These are phyloP conservation scores for Colletotrichum gigasporum DNA, from an alignment of 2,329 filamentous ascomycete genomes.

Conservation along the genomic window DNA sequence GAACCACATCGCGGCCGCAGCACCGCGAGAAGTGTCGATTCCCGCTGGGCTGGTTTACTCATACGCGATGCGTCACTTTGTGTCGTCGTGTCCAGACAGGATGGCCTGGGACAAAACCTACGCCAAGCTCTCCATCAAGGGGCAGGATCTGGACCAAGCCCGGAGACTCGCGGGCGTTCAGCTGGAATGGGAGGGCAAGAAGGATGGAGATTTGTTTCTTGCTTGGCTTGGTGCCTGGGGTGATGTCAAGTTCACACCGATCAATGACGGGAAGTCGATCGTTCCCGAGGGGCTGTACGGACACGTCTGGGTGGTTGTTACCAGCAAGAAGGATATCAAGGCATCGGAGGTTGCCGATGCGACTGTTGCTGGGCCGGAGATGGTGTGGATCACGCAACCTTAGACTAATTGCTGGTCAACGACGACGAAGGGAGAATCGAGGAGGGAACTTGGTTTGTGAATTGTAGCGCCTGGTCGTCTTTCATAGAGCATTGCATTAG, in stretches of 20 bases:
- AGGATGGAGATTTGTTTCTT: slow-evolving; percentile 39
- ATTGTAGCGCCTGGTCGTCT: too few species aligned
- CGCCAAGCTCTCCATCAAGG: slow-evolving; percentile 5
- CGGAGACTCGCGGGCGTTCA: not conserved
- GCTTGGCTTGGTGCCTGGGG: slow-evolving; percentile 51
- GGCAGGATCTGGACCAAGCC: not conserved
- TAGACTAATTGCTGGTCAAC: rapidly evolving
- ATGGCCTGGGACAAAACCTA: not conserved
- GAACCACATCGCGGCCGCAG: slow-evolving; percentile 41
- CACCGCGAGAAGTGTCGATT: slow-evolving; percentile 44
- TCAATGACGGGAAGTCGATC: slow-evolving; percentile 35
- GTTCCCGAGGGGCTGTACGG: slow-evolving; percentile 45
- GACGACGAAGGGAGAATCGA: too few species aligned
- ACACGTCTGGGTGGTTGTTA: slow-evolving; percentile 46
- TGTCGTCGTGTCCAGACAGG: slow-evolving; percentile 36
- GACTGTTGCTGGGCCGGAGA: slow-evolving; percentile 45
- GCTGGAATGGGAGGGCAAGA: slow-evolving; percentile 31
- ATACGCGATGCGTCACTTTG: slow-evolving; percentile 42
- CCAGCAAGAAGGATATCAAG: slow-evolving; percentile 36
- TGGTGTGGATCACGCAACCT: slow-evolving; percentile 42
- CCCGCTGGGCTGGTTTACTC: slow-evolving; percentile 43
- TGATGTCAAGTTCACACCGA: slow-evolving; percentile 40
- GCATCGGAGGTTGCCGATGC: slow-evolving; percentile 33
- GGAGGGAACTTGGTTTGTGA: too few species aligned
- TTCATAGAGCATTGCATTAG: too few species aligned